Evolutionary conservation across 2,329 filamentous ascomycete genomes (phyloP), one percentile per base, ranked within the genome.

Genomic region (Phoma sp.): DNA sequence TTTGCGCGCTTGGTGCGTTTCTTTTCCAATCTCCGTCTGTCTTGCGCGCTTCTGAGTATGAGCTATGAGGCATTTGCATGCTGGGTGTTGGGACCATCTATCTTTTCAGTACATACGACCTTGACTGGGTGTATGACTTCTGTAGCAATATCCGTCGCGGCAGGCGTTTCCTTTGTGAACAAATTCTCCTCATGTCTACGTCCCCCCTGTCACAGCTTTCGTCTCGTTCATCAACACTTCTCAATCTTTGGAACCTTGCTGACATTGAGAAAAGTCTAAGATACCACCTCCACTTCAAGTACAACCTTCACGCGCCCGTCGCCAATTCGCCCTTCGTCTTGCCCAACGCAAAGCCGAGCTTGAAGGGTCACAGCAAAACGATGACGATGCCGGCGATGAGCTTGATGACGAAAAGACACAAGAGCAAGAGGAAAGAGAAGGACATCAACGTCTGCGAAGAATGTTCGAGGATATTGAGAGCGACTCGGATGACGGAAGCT

Each of bases 311-410:
- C 87, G 94, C 47, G 94, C 94, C 7, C 87, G 94, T 45, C 83
- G 92, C 51, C 92, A 96, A 74, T 84, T 98, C n/a, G 93, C 92
- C n/a, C 90, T 91, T 12, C 87, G 93, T 12, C 82, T 98, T 13
- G 80, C 79, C 2, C 74, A 68, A 85, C 91, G 75, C 37, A 77
- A 78, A 55, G 72, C 71, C 9, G 58, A 69, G 21, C 61, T 73
- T 12, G 69, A 74, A 55, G 43, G 38, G 6, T 31, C 40, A 12
- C 40, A 27, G 43, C 43, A 46, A 24, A 45, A 54, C 13, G 51
- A 50, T 21, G 64, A 64, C 27, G 64, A 67, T 3, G 67, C 65
- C n/a, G 53, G 50, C 2, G 59, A 61, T 2, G 54, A 62, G 4
- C 52, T 58, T 5, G 52, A 61, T 13, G 48, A 37, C 29, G 51